phyloP scores from a whole-genome alignment of 352 stramenopile species.

The Vaucheria bursata region DNA sequence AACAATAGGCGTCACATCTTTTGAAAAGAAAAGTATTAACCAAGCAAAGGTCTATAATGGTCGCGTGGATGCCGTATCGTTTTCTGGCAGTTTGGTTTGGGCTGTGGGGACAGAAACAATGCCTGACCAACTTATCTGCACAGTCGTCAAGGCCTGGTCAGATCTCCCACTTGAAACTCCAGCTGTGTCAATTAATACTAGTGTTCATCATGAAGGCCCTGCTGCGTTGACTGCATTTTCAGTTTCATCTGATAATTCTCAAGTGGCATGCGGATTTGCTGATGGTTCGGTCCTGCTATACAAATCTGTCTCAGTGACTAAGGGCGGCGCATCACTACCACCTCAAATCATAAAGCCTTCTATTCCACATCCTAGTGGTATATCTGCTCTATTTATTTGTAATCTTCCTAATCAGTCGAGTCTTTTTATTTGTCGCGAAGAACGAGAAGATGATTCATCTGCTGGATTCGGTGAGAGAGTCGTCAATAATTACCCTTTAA shows the following conservation, averaged over 20 bases:
- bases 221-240: neutral
- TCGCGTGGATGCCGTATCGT: constrained; percentile 14
- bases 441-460: neutral
- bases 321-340: constrained; percentile 8
- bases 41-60: constrained; percentile 25
- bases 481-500: neutral
- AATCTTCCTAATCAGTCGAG: neutral
- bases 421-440: neutral
- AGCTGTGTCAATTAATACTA: neutral
- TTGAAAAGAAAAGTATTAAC: constrained; percentile 1
- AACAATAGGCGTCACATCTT: constrained; percentile 27
- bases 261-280: constrained; percentile 35
- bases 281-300: constrained; percentile 21
- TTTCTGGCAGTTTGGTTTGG: constrained; percentile 1
- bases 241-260: neutral
- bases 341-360: constrained; percentile 21
- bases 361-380: constrained; percentile 1
- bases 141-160: neutral
- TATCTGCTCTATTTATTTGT: too few species aligned
- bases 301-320: constrained; percentile 3
- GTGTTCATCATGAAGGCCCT: neutral
- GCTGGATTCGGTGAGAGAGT: neutral
- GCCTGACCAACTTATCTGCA: neutral
- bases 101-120: neutral
- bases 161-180: neutral